Evolutionary conservation across 176 grass and related monocot species (phyloP).

Genomic region (Neostapfia colusana): DNA sequence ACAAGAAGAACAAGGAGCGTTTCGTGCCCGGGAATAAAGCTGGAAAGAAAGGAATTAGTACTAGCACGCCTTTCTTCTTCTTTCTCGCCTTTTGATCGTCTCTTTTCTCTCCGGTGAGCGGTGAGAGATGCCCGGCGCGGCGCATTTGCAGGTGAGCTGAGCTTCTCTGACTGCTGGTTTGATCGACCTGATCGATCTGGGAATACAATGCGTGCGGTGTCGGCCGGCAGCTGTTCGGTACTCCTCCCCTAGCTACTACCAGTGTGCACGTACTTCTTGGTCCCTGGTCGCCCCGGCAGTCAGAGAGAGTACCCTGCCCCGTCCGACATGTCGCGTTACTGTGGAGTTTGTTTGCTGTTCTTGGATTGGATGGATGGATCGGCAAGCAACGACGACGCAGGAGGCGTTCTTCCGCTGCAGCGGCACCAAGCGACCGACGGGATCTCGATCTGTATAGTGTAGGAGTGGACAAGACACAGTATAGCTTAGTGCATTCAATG

Average conservation of each 20-base stretch:
- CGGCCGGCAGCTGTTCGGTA: conserved; percentile 8
- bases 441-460: background rate
- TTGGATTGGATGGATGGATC: background rate
- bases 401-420: background rate
- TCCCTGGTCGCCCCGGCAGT: background rate
- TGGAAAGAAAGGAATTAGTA: conserved; percentile 26
- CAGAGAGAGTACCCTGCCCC: background rate
- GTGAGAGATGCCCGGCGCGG: too few relatives aligned
- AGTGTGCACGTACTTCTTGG: background rate
- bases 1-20: conserved; percentile 17
- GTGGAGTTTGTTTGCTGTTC: conserved; percentile 35
- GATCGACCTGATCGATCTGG: background rate
- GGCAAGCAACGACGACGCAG: too few relatives aligned
- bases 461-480: background rate
- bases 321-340: conserved; percentile 24
- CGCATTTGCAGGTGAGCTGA: conserved; percentile 7
- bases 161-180: background rate
- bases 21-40: conserved; percentile 35
- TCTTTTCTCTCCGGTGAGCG: background rate
- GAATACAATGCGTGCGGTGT: conserved; percentile 35
- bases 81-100: conserved; percentile 24
- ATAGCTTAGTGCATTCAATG: background rate
- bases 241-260: too few relatives aligned
- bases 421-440: background rate
- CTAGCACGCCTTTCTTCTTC: background rate